phyloP scores from a whole-genome alignment of 83 land plant species.

The Picea abies region DNA sequence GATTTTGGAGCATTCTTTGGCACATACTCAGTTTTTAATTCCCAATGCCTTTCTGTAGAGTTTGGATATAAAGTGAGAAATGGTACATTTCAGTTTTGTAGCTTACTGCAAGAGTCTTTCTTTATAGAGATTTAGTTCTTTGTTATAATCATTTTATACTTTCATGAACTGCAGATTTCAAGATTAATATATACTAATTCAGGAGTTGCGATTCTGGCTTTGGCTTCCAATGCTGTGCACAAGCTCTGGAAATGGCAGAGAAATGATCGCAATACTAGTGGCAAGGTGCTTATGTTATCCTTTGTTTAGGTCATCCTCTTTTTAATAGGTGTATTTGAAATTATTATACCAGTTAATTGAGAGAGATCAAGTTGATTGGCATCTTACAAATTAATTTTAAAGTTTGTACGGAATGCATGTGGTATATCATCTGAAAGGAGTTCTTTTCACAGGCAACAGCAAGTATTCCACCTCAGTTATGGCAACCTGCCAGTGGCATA shows the following conservation, averaged over 20 bases:
- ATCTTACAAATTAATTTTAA: conserved; percentile 11
- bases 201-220: conserved; percentile 74
- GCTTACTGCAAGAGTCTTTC: too few relatives aligned
- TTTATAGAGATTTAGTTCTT: not conserved
- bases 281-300: conserved; percentile 48
- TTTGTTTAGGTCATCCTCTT: not conserved
- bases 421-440: not conserved
- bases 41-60: too few relatives aligned
- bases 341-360: not conserved
- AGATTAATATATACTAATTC: conserved; percentile 83
- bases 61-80: too few relatives aligned
- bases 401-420: not conserved
- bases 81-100: too few relatives aligned
- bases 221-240: conserved; percentile 84
- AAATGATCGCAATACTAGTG: conserved; percentile 64
- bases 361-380: conserved; percentile 2
- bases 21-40: too few relatives aligned
- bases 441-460: conserved; percentile 61
- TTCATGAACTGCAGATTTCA: conserved; percentile 49
- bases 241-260: conserved; percentile 74
- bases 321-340: not conserved
- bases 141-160: not conserved
- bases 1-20: not conserved
- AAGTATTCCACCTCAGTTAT: conserved; percentile 61
- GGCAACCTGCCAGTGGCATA: conserved; percentile 85